These are phyloP conservation scores for Panus rudis DNA, from an alignment of 768 basidiomycete species.

Conservation along the genomic window DNA sequence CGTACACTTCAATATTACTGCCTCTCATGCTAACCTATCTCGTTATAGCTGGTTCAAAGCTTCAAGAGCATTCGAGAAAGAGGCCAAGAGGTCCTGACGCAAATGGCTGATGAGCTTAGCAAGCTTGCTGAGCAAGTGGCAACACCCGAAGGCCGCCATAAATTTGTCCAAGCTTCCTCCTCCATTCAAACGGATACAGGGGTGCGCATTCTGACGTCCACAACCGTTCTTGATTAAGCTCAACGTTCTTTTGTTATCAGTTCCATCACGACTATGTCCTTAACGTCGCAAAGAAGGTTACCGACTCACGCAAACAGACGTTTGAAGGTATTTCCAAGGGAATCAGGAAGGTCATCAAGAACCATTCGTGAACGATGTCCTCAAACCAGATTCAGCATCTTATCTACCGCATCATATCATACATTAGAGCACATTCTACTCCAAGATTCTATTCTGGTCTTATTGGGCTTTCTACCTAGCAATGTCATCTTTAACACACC, in stretches of 20 bases:
- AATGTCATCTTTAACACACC: no score
- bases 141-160: conserved; percentile 44
- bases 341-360: conserved; percentile 43
- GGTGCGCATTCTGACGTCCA: neutral
- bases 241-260: conserved; percentile 24
- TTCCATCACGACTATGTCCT: conserved; percentile 59
- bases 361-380: conserved; percentile 21
- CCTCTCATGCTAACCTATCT: conserved; percentile 3
- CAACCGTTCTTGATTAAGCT: neutral
- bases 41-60: conserved; percentile 52
- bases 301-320: conserved; percentile 65
- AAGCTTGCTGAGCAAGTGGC: conserved; percentile 46
- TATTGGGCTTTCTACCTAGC: no score
- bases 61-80: conserved; percentile 56
- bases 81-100: conserved; percentile 44
- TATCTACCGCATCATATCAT: no score
- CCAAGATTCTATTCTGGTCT: no score
- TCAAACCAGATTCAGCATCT: no score
- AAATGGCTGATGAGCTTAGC: conserved; percentile 47
- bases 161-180: conserved; percentile 44
- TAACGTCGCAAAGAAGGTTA: conserved; percentile 54
- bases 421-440: no score
- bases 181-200: neutral
- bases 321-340: conserved; percentile 70
- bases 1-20: conserved; percentile 18